These are phyloP conservation scores for Paratrimastix pyriformis DNA, from an alignment of 78 protist species.

Conservation along the genomic window DNA sequence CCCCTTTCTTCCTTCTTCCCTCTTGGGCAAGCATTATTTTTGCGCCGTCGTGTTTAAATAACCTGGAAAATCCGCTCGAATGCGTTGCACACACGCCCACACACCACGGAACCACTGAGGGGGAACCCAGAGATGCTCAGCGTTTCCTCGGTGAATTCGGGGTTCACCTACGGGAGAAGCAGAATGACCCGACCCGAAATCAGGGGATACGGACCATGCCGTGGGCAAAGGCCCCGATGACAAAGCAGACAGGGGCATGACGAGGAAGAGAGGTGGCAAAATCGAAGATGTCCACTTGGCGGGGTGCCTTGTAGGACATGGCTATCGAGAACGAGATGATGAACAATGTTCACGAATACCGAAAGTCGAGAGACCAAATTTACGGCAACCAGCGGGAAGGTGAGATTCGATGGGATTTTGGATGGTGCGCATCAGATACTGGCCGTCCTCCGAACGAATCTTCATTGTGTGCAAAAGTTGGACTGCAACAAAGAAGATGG, in stretches of 20 bases:
- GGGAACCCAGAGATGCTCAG: not conserved
- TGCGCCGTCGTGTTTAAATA: no score
- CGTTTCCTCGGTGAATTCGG: no score
- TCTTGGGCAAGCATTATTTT: no score
- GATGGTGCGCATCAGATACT: slow-evolving; percentile 80
- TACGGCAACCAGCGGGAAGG: slow-evolving; percentile 55
- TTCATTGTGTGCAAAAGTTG: slow-evolving; percentile 85
- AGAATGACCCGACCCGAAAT: no score
- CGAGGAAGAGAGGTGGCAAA: not conserved
- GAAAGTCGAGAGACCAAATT: slow-evolving; percentile 16
- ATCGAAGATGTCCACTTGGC: not conserved
- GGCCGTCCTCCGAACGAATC: slow-evolving; percentile 76
- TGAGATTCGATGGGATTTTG: slow-evolving; percentile 87
- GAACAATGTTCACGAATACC: no score
- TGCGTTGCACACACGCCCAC: not conserved
- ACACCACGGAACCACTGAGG: slow-evolving; percentile 3
- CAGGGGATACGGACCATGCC: not conserved
- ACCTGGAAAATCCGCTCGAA: no score
- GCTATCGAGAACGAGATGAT: no score
- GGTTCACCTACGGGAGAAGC: no score
- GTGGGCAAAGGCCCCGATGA: slow-evolving; percentile 9
- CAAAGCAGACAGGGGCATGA: not conserved
- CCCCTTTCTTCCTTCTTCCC: no score
- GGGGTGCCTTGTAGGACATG: not conserved
- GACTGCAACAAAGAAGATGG: slow-evolving; percentile 34